Evolutionary conservation across 345 rosid genomes (phyloP), one percentile per base, ranked within the genome.

Genomic region (Conringia planisiliqua): DNA sequence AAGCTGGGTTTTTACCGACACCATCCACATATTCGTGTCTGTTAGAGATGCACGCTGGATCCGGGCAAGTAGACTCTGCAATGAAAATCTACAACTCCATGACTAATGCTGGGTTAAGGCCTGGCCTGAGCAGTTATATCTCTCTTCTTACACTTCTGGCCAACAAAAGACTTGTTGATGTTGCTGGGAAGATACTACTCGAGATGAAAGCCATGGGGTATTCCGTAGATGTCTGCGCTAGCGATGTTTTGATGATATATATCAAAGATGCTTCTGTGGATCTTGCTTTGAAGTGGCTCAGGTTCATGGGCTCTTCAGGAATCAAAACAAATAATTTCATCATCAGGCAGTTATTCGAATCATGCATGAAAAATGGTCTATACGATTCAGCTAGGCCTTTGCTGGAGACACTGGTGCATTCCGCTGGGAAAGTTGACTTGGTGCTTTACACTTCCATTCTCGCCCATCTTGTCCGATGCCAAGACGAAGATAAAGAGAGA

Each of bases 191-290:
- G 81, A 85, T 92, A 68, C 83, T 88, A 66, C 98, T 92, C 4
- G 98, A 95, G 81, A 95, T 95, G 99, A 95, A 89, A 82, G 84
- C 96, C 11, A 87, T 89, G 94, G 98, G 99, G 38, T 95, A 82
- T 76, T 86, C 98, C 2, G 92, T 84, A 59, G 98, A 96, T 67
- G 97, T 92, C 59, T 90, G 87, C 58, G 98, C 98, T 14, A 89
- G 99, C 75, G 98, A 96, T 79, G 93, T 96, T 81, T 75, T 95
- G 63, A 92, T 95, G 97, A 91, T 95, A 43, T 95, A 90, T 82
- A 89, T 92, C 63, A 92, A 90, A 81, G 94, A 95, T 74, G 98
- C 98, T 56, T 89, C 94, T 42, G 80, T 92, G 46, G 98, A 92
- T 80, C 85, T 89, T 48, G 97, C 99, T 59, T 80, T 95, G 81